phyloP scores from a whole-genome alignment of 208 protist species.

The Chromosphaera perkinsii region DNA sequence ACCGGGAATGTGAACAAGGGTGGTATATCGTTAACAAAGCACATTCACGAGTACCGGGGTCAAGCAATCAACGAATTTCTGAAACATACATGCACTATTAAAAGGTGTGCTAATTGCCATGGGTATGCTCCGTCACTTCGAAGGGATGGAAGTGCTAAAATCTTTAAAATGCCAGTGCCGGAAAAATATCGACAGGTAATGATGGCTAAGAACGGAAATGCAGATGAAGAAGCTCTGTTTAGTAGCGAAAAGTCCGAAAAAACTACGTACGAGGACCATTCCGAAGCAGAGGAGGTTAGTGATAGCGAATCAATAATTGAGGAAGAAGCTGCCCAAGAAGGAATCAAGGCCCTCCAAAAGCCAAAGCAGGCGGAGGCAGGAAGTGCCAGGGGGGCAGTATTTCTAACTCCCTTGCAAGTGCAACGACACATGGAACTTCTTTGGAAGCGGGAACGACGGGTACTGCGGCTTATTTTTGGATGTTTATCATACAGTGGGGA shows the following conservation, averaged over 20 bases:
- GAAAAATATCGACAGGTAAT: not conserved
- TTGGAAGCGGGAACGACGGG: constrained; percentile 12
- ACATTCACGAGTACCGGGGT: not conserved
- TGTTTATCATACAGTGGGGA: not conserved
- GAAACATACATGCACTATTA: not conserved
- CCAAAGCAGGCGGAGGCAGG: no score
- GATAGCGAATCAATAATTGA: no score
- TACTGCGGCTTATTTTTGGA: constrained; percentile 22
- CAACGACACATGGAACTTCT: constrained; percentile 17
- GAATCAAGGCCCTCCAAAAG: no score
- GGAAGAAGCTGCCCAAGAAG: no score
- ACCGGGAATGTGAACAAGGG: no score
- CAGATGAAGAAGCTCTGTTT: not conserved
- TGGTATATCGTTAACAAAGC: no score
- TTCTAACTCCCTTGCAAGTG: constrained; percentile 25
- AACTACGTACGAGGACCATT: no score
- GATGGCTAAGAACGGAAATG: constrained; percentile 12
- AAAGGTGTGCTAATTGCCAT: constrained; percentile 18
- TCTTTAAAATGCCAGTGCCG: constrained; percentile 8
- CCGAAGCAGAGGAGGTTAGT: no score
- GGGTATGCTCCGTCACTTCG: not conserved
- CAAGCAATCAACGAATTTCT: not conserved
- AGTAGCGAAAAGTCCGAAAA: no score
- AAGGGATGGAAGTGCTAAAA: not conserved
- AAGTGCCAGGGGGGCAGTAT: no score